Conservation (phyloP, 768 basidiomycete species). For the Strobilomyces dryophilus region DNA sequence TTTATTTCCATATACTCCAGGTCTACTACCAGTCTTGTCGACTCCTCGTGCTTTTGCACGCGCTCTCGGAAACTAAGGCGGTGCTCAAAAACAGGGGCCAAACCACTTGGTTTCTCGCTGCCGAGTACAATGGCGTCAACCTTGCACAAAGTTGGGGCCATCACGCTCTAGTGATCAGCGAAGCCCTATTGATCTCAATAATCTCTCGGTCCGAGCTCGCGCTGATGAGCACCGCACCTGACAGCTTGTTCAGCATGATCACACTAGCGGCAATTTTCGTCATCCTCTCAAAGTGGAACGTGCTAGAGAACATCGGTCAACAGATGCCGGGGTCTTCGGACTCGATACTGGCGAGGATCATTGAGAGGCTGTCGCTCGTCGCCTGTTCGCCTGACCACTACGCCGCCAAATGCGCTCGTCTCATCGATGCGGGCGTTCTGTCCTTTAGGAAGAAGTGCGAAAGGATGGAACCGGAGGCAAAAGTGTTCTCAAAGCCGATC, state of each 20-base stretch:
- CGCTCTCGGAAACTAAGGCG: slow-evolving; percentile 26
- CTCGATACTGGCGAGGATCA: slow-evolving; percentile 31
- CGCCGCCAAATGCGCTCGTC: slow-evolving; percentile 39
- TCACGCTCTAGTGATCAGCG: slow-evolving; percentile 35
- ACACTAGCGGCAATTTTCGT: slow-evolving; percentile 41
- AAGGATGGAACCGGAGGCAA: slow-evolving; percentile 17
- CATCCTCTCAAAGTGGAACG: slow-evolving; percentile 40
- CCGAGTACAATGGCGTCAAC: slow-evolving; percentile 33
- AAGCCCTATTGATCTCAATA: slow-evolving; percentile 33
- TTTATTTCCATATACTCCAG: slow-evolving; percentile 39
- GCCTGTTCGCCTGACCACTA: slow-evolving; percentile 38
- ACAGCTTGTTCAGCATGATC: slow-evolving; percentile 39
- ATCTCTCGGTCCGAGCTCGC: slow-evolving; percentile 32
- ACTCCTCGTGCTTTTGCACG: slow-evolving; percentile 36
- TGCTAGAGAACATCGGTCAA: slow-evolving; percentile 31
- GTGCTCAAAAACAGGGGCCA: slow-evolving; percentile 15
- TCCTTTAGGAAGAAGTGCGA: slow-evolving; percentile 30
- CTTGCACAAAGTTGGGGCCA: slow-evolving; percentile 35
- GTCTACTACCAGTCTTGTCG: slow-evolving; percentile 40
- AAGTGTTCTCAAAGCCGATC: slow-evolving; percentile 17
- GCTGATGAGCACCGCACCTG: slow-evolving; percentile 39
- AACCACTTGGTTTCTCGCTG: slow-evolving; percentile 31
- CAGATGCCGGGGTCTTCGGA: slow-evolving; percentile 38
- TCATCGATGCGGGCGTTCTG: slow-evolving; percentile 33
- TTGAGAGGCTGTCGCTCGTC: slow-evolving; percentile 33